Evolutionary conservation across 148 eudicot genomes (phyloP).

Genomic region (Rhododendron ovatum): DNA sequence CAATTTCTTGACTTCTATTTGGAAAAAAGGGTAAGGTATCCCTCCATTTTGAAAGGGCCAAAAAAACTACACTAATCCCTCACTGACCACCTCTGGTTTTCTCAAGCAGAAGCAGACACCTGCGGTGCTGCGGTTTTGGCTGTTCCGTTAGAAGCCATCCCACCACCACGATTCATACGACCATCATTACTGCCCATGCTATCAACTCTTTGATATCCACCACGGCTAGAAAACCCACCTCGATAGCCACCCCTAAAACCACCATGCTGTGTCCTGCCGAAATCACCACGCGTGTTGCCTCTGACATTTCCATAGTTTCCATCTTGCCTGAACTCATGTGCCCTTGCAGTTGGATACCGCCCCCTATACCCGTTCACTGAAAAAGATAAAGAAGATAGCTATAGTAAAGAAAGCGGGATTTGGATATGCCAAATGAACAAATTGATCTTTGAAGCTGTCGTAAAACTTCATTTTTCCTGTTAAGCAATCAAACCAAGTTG

Average conservation of each 20-base stretch:
- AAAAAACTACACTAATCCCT: not conserved
- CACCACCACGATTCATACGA: conserved; percentile 37
- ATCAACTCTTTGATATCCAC: conserved; percentile 50
- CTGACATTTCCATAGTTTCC: conserved; percentile 57
- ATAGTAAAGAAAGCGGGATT: not conserved
- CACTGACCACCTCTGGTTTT: not conserved
- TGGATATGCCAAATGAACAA: not conserved
- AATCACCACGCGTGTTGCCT: conserved; percentile 50
- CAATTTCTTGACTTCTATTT: not conserved
- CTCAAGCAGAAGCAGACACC: conserved; percentile 12
- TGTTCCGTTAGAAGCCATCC: conserved; percentile 7
- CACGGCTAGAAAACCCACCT: conserved; percentile 39
- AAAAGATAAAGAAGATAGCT: not conserved
- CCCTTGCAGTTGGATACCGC: conserved; percentile 48
- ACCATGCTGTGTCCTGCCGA: conserved; percentile 39
- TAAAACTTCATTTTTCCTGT: not conserved
- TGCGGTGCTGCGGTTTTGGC: conserved; percentile 12
- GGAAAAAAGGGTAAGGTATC: not conserved
- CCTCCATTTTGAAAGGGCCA: not conserved
- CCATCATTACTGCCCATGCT: conserved; percentile 26
- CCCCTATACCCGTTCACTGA: conserved; percentile 43
- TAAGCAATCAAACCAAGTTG: not conserved
- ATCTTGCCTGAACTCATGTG: conserved; percentile 58
- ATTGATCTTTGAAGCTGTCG: not conserved
- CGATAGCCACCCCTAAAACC: conserved; percentile 38